phyloP scores from a whole-genome alignment of 2,329 filamentous ascomycete species.

The Colletotrichum coccodes region DNA sequence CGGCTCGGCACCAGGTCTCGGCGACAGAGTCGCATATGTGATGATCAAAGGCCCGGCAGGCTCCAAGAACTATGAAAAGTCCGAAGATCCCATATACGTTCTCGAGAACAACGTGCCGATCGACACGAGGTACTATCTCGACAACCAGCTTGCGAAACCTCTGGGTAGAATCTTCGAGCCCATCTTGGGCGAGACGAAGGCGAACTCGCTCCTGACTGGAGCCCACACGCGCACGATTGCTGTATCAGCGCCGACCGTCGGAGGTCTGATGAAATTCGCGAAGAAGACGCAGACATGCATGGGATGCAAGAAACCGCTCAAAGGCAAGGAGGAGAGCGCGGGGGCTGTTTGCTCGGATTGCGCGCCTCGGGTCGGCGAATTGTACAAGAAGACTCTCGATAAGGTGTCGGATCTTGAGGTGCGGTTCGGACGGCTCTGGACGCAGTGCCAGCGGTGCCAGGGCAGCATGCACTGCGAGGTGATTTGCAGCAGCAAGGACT shows the following conservation, averaged over 20 bases:
- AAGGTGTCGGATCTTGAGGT: conserved; percentile 94
- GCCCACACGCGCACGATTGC: conserved; percentile 96
- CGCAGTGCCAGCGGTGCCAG: conserved; percentile 97
- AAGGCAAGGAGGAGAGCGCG: conserved; percentile 78
- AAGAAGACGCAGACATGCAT: conserved; percentile 99
- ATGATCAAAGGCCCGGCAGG: conserved; percentile 93
- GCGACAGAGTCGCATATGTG: conserved; percentile 97
- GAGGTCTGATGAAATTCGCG: conserved; percentile 97
- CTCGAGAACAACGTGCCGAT: conserved; percentile 98
- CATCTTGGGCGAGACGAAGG: conserved; percentile 93
- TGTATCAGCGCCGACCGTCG: conserved; percentile 89
- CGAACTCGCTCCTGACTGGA: conserved; percentile 85
- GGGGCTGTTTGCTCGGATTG: conserved; percentile 93
- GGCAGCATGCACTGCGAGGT: conserved; percentile 98
- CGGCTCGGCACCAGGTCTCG: conserved; percentile 90
- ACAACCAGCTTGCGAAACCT: conserved; percentile 97
- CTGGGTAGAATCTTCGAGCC: conserved; percentile 96
- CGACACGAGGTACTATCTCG: conserved; percentile 97
- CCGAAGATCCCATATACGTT: conserved; percentile 96
- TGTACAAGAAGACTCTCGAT: conserved; percentile 91
- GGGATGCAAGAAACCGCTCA: conserved; percentile 97
- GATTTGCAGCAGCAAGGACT: conserved; percentile 95
- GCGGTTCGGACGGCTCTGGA: conserved; percentile 92
- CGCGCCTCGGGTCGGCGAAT: conserved; percentile 84
- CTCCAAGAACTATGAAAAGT: conserved; percentile 96